Base-by-base conservation (phyloP, 129 eudicot genomes). In the Silybum marianum region DNA sequence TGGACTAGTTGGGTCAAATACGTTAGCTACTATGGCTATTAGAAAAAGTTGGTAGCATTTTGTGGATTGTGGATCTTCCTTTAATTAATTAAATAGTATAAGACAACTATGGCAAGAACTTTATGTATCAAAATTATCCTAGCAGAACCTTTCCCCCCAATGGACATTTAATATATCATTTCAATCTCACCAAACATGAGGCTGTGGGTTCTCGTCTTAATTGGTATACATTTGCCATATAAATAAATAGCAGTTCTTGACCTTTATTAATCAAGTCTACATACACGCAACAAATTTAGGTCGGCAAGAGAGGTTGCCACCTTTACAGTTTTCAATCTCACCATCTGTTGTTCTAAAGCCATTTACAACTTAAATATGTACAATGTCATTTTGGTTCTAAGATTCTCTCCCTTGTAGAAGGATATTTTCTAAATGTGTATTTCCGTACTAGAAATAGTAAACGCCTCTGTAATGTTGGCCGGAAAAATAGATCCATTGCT, bases 361-460 rank as follows among this genome's bases (percentile, higher is more conserved):
- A 21, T 18, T 40, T 28, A 42, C 67, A 68, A 0, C 40, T 19
- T 28, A 81, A 73, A 26, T 24, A 44, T 44, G 36, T 48, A 11
- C 38, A 46, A 74, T 38, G 30, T 14, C 60, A 67, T 75, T 28
- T 13, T 10, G 26, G 40, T 44, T 9, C 28, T 51, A 75, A 69
- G 23, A 34, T 82, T 82, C 71, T 46, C 76, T 74, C 71, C 76
- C 63, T 82, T 51, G 42, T 34, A 75, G 21, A 69, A 46, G 4
- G 11, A 23, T 51, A 58, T 68, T 42, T 40, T 48, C 3, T 36
- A 9, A 66, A 30, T 25, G 24, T 21, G 68, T 5, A 44, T 65
- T 39, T 81, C 38, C 7, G 71, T 51, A 32, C 74, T 70, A 28
- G 8, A 34, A 70, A 67, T 75, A n/a, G 60, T 25, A 80, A 74